These are phyloP conservation scores for Solanum chmielewskii DNA, from an alignment of 257 asterid genomes.

Conservation along the genomic window DNA sequence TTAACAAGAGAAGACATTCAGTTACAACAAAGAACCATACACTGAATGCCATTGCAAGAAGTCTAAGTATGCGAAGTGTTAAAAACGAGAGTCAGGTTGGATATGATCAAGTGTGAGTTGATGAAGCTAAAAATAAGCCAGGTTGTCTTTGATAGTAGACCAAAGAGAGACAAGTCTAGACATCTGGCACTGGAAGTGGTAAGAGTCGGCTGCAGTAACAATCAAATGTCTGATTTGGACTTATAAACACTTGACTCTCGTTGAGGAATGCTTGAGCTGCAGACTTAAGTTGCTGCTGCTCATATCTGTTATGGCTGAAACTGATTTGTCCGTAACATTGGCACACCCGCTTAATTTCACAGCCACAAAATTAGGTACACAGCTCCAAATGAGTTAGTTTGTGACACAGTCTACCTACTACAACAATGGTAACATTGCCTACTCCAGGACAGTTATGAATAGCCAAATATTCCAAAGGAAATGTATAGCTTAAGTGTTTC, in stretches of 20 bases:
- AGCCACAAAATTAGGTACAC: too few relatives aligned
- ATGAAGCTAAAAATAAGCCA: too few relatives aligned
- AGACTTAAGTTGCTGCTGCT: background rate
- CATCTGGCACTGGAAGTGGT: background rate
- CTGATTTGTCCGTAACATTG: too few relatives aligned
- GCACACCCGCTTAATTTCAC: too few relatives aligned
- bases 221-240: conserved; percentile 5
- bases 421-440: background rate
- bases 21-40: too few relatives aligned
- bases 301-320: background rate
- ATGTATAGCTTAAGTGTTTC: background rate
- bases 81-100: background rate
- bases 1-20: too few relatives aligned
- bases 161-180: background rate
- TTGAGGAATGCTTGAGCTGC: conserved; percentile 6
- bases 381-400: too few relatives aligned
- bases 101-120: too few relatives aligned
- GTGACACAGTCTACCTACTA: too few relatives aligned
- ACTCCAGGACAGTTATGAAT: background rate
- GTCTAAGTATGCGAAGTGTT: background rate
- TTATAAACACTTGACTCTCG: conserved; percentile 5
- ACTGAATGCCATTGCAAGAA: too few relatives aligned
- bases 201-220: conserved; percentile 21
- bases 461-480: background rate
- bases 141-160: too few relatives aligned